Evolutionary conservation across 768 basidiomycete species (phyloP).

Genomic region (Amanita polypyramis): DNA sequence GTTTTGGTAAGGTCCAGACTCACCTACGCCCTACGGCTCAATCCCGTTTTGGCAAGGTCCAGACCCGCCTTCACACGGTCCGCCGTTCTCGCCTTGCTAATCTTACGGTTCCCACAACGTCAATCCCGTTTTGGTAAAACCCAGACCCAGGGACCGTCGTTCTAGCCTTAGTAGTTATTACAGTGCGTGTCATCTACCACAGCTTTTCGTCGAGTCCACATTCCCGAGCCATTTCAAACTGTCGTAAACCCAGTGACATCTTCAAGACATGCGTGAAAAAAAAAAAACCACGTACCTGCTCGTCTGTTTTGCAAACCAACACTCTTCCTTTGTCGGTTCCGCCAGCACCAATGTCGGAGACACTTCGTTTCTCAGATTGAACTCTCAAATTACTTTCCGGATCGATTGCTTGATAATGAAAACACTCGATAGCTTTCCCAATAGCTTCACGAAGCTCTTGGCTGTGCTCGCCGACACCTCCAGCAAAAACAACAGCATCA

Average conservation of each 20-base stretch:
- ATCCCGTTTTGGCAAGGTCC: too few relatives aligned
- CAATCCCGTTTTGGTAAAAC: too few relatives aligned
- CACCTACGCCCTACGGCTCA: too few relatives aligned
- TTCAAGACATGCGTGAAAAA: not conserved
- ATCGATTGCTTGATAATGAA: slow-evolving; percentile 52
- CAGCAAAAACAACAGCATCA: slow-evolving; percentile 78
- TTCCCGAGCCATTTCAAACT: slow-evolving; percentile 33
- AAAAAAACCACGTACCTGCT: slow-evolving; percentile 31
- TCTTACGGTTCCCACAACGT: too few relatives aligned
- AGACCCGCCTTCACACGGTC: too few relatives aligned
- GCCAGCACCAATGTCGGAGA: slow-evolving; percentile 12
- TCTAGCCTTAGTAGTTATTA: too few relatives aligned
- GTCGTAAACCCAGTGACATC: not conserved
- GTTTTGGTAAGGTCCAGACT: too few relatives aligned
- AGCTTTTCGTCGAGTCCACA: slow-evolving; percentile 22
- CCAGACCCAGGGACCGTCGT: too few relatives aligned
- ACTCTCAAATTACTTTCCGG: slow-evolving; percentile 28
- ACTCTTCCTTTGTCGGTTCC: slow-evolving; percentile 21
- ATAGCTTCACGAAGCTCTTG: slow-evolving; percentile 50
- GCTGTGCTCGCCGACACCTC: slow-evolving; percentile 80
- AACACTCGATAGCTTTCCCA: slow-evolving; percentile 37
- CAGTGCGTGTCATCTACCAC: slow-evolving; percentile 10
- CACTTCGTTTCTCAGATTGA: not conserved
- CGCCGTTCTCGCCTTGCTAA: too few relatives aligned
- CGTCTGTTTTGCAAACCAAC: slow-evolving; percentile 58